Percentiles rank a stretch among this genome's conserved stretches.
Conservation (phyloP, 2,329 filamentous ascomycete genomes). For the Fusarium liriodendri region DNA sequence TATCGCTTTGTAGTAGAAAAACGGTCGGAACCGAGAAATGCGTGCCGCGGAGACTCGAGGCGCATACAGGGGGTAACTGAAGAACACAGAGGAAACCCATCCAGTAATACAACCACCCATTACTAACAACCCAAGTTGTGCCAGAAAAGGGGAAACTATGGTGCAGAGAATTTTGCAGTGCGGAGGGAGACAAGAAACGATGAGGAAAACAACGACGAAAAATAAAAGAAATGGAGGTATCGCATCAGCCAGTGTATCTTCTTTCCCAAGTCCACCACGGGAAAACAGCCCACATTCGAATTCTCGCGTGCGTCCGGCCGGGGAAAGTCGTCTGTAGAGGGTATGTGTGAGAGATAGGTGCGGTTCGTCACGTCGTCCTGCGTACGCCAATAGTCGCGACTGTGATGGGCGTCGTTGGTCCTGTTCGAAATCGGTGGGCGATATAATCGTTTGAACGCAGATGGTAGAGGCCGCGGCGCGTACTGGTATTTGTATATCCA, state of each 20-base stretch:
- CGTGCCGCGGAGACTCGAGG: conserved; percentile 32
- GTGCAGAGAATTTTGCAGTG: conserved; percentile 50
- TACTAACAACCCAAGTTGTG: conserved; percentile 46
- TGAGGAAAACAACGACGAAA: conserved; percentile 27
- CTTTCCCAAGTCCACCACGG: conserved; percentile 39
- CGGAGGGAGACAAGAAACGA: conserved; percentile 40
- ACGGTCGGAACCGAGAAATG: conserved; percentile 31
- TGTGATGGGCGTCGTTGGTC: conserved; percentile 45
- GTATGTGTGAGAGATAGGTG: conserved; percentile 47
- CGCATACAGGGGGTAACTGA: conserved; percentile 43
- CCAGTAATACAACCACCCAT: conserved; percentile 52
- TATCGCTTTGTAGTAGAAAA: conserved; percentile 31
- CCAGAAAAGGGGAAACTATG: conserved; percentile 47
- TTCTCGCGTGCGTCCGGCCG: conserved; percentile 38
- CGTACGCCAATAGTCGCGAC: conserved; percentile 51
- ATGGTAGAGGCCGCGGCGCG: conserved; percentile 42
- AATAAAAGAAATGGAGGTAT: conserved; percentile 49
- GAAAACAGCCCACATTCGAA: conserved; percentile 38
- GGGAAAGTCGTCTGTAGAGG: conserved; percentile 43
- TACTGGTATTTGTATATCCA: conserved; percentile 47
- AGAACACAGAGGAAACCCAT: conserved; percentile 47
- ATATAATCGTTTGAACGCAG: conserved; percentile 47
- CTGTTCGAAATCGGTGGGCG: conserved; percentile 45
- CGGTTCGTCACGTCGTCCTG: conserved; percentile 56
- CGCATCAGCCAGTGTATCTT: conserved; percentile 47